Percentiles rank a stretch among this genome's conserved stretches.
These are phyloP conservation scores for Cyclotella sp. DNA, from an alignment of 108 stramenopile species.

Conservation along the genomic window DNA sequence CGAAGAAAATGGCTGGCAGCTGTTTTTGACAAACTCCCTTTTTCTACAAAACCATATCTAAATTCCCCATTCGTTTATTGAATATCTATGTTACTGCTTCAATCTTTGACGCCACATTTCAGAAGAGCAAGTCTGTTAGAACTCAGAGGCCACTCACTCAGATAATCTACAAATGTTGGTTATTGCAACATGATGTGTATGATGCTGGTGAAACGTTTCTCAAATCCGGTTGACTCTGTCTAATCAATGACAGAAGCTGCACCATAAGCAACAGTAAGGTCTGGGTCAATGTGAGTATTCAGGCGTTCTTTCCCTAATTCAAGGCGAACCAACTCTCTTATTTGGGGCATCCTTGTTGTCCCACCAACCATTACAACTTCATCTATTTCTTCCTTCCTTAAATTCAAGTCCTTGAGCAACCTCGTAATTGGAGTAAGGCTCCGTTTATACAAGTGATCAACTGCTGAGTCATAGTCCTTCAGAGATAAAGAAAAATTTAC, in stretches of 20 bases:
- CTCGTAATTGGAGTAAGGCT: slow-evolving; percentile 78
- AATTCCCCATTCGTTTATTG: too few relatives aligned
- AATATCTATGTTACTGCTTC: too few relatives aligned
- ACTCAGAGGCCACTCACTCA: too few relatives aligned
- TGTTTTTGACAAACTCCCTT: too few relatives aligned
- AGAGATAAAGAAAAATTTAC: slow-evolving; percentile 64
- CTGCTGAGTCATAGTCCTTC: slow-evolving; percentile 76
- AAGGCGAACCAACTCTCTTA: slow-evolving; percentile 81
- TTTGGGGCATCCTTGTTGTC: slow-evolving; percentile 93
- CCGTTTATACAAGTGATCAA: slow-evolving; percentile 75
- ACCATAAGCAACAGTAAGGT: slow-evolving; percentile 97
- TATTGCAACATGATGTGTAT: too few relatives aligned
- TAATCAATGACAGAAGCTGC: slow-evolving; percentile 97
- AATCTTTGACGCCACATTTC: too few relatives aligned
- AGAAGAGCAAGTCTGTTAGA: too few relatives aligned
- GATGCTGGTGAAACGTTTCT: neutral
- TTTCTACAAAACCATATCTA: too few relatives aligned
- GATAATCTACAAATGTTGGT: too few relatives aligned
- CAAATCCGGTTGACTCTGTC: slow-evolving; percentile 10
- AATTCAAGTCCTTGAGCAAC: slow-evolving; percentile 82
- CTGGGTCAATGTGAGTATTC: slow-evolving; percentile 96
- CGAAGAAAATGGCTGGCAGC: too few relatives aligned
- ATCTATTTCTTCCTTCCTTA: slow-evolving; percentile 86
- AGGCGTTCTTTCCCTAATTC: slow-evolving; percentile 73
- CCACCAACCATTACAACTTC: slow-evolving; percentile 99